Evolutionary conservation across 352 stramenopile genomes (phyloP), one percentile per base, ranked within the genome.

Genomic region (Globisporangium megalacanthum): DNA sequence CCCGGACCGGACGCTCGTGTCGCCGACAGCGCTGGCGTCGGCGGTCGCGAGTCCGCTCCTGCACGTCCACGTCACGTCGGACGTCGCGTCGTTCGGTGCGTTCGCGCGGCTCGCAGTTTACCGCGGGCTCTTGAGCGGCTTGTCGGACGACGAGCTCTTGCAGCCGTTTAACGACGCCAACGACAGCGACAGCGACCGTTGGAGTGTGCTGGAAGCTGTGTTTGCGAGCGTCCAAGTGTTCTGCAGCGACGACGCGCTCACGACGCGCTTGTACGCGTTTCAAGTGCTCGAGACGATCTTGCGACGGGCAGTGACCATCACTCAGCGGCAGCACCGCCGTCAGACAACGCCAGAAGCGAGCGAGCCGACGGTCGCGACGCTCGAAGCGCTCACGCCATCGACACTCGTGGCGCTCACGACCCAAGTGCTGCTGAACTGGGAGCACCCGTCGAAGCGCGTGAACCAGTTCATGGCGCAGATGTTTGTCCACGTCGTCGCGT

Each of bases 391-490:
- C 25, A 52, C 64, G 6, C 46, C 58, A 8, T 41, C 66, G 17
- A 89, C 80, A 13, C 52, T 91, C 29, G 66, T 66, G 0, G 71
- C 57, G 25, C 54, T 93, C 25, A 87, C 82, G 17, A 70, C 71
- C 48, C 64, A 75, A 0, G 64, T 94, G 15, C 42, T 94, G 49
- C 65, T 90, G 48, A 91, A 94, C 66, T 94, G 83, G 83, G 83
- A 92, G 49, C 83, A 94, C 53, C 81, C 79, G 39, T 86, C 81
- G 17, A 94, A 92, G 68, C 84, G 84, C 29, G 80, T 94, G 49
- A 92, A 94, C 52, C 83, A 94, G 67, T 92, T 92, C 39, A 92
- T 94, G 83, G 69, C 81, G 55, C 60, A 66, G n/a, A 79, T 94
- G 56, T 94, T 94, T 53, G 70, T 70, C 8, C 79, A 91, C 35